Conservation (phyloP, 257 asterid genomes). For the Ligustrum vulgare region DNA sequence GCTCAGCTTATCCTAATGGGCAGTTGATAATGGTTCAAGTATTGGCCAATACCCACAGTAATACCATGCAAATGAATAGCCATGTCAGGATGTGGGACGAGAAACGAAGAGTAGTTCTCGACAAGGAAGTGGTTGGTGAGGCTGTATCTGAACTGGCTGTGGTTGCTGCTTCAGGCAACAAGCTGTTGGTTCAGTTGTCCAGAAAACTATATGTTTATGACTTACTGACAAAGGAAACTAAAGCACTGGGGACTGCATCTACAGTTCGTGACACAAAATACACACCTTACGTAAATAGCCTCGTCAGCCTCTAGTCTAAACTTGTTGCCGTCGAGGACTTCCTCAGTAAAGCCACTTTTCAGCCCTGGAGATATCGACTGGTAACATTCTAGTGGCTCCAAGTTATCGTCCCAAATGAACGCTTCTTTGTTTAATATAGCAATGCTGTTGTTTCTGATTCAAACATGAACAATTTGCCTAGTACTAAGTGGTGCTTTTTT, state of each 20-base stretch:
- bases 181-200: slow-evolving; percentile 26
- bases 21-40: background rate
- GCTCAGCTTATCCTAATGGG: slow-evolving; percentile 20
- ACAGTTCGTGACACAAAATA: background rate
- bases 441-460: background rate
- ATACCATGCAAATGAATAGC: slow-evolving; percentile 40
- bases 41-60: slow-evolving; percentile 33
- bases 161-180: slow-evolving; percentile 23
- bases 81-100: slow-evolving; percentile 23
- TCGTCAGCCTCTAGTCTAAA: slow-evolving; percentile 35
- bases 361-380: background rate
- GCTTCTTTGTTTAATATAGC: background rate
- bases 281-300: slow-evolving; percentile 52
- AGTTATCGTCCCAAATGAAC: background rate
- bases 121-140: slow-evolving; percentile 16
- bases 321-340: background rate
- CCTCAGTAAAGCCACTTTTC: background rate
- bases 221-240: slow-evolving; percentile 28
- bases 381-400: background rate
- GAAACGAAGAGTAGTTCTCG: slow-evolving; percentile 16
- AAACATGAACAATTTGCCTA: background rate
- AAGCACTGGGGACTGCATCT: slow-evolving; percentile 15
- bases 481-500: background rate
- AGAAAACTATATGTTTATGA: slow-evolving; percentile 18
- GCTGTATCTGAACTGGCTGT: background rate